A percentile compares a stretch with the other conserved stretches of the same genome.
phyloP scores from a whole-genome alignment of 1,284 basidiomycete species.

The Phellopilus nigrolimitatus region DNA sequence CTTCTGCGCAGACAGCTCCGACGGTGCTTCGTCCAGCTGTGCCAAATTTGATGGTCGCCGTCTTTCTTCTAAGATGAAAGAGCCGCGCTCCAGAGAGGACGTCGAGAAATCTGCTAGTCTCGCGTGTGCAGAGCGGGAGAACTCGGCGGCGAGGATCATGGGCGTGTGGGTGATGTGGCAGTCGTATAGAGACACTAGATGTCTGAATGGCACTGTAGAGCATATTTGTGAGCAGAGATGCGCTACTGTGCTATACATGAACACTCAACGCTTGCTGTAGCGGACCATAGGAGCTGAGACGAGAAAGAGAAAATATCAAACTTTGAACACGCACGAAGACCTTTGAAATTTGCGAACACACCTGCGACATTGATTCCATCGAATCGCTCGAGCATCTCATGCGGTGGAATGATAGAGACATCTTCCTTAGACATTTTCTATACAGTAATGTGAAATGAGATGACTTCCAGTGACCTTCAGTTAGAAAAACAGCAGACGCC shows the following conservation, averaged over 20 bases:
- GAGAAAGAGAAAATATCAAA: neutral
- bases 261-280: conserved; percentile 42
- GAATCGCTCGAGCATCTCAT: conserved; percentile 37
- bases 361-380: conserved; percentile 41
- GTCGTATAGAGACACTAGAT: conserved; percentile 48
- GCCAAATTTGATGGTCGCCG: conserved; percentile 5
- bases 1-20: conserved; percentile 11
- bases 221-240: neutral
- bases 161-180: conserved; percentile 55
- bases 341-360: too few relatives aligned
- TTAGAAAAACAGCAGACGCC: neutral
- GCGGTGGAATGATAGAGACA: conserved; percentile 30
- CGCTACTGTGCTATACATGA: neutral
- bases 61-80: conserved; percentile 38
- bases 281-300: conserved; percentile 45
- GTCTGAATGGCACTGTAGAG: conserved; percentile 43
- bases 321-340: neutral
- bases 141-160: conserved; percentile 55
- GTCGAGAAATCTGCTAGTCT: conserved; percentile 50
- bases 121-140: conserved; percentile 46
- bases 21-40: conserved; percentile 14
- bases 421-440: too few relatives aligned
- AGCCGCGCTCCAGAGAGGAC: conserved; percentile 41
- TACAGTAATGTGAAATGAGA: neutral
- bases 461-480: neutral